Conservation (phyloP, 805 yeast species). For the Saturnispora zaruensis region DNA sequence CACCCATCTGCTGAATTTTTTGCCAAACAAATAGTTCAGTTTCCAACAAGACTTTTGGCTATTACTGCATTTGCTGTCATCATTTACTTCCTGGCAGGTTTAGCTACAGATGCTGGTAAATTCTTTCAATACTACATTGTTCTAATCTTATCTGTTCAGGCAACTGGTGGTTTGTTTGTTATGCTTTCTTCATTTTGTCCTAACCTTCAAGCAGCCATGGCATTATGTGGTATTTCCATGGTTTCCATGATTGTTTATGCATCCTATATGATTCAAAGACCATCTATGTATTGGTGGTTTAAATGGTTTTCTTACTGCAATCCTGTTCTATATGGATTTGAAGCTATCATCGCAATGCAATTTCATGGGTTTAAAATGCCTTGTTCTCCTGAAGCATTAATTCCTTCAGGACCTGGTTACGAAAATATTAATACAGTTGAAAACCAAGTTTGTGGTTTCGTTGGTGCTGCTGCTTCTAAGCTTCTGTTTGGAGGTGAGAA, state of each 20-base stretch:
- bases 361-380: slow-evolving; percentile 45
- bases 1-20: slow-evolving; percentile 61
- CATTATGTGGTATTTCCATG: slow-evolving; percentile 48
- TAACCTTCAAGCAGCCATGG: slow-evolving; percentile 46
- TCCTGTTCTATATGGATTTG: slow-evolving; percentile 42
- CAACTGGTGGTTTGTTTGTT: slow-evolving; percentile 45
- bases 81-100: slow-evolving; percentile 43
- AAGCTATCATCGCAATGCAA: slow-evolving; percentile 48
- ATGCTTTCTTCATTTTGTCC: slow-evolving; percentile 43
- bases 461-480: slow-evolving; percentile 35
- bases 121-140: slow-evolving; percentile 29
- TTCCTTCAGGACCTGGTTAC: slow-evolving; percentile 52
- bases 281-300: slow-evolving; percentile 54
- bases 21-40: slow-evolving; percentile 45
- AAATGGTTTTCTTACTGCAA: slow-evolving; percentile 46
- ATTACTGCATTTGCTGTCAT: slow-evolving; percentile 38
- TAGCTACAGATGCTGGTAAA: slow-evolving; percentile 45
- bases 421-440: slow-evolving; percentile 29
- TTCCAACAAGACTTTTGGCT: slow-evolving; percentile 48
- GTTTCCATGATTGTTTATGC: slow-evolving; percentile 48
- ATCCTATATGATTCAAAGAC: slow-evolving; percentile 56
- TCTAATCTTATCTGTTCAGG: slow-evolving; percentile 24
- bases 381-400: slow-evolving; percentile 34
- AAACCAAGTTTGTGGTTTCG: slow-evolving; percentile 42
- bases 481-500: slow-evolving; percentile 20